Base-by-base conservation (phyloP, 306 rosid genomes). In the Prosopis cineraria region DNA sequence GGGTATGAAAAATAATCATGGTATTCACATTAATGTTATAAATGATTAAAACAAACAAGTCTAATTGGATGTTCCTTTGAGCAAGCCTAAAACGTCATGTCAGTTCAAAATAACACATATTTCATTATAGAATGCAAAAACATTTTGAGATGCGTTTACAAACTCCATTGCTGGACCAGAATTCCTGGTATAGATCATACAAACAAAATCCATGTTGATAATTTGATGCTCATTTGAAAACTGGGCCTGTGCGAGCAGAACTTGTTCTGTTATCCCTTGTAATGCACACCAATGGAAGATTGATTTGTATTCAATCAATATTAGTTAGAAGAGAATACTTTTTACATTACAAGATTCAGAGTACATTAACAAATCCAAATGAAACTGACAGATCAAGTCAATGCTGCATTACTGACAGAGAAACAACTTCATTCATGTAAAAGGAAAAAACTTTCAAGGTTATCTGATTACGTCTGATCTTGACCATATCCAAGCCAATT, bases 401-500 rank as follows among this genome's bases (percentile, higher is more conserved):
- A 62, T 25, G 41, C 10, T 52, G 17, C 74, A 52, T 36, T 67
- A 72, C 52, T 53, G 39, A 59, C 17, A 55, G 37, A 39, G 47
- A 36, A 79, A 45, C 64, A 67, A 68, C 24, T 63, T 29, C 17
- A 45, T 27, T 75, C 29, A 43, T 34, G 45, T 24, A 33, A 68
- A 83, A 68, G 45, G 19, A 33, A 68, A 83, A 68, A 24, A 27
- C 24, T 68, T 73, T 79, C 43, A 22, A 68, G 58, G 48, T 40
- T 40, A 70, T 31, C 59, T 52, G 12, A 31, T 24, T 41, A 44
- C 34, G 41, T 48, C 70, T 59, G 58, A 73, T 48, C 45, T 56
- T 20, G 37, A 59, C 17, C 45, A 45, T 63, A 19, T 60, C 22
- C 74, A 81, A 16, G 75, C 55, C 41, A 68, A 69, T 56, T 37